Evolutionary conservation across 345 rosid species (phyloP).

Genomic region (Salix purpurea): DNA sequence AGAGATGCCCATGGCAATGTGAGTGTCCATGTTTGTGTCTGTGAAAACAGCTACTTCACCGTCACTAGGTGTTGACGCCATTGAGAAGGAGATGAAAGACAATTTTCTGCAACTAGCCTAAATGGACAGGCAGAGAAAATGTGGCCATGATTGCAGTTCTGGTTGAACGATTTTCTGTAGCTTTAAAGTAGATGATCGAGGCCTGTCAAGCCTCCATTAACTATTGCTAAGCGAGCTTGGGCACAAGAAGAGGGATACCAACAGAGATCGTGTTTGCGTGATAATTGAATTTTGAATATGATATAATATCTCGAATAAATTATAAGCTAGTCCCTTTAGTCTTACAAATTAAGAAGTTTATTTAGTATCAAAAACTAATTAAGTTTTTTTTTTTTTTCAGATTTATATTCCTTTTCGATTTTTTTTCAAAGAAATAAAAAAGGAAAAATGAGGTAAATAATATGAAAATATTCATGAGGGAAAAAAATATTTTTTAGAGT

Average conservation of each 20-base stretch:
- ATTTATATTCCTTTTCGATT: too few species aligned
- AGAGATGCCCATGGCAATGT: constrained; percentile 47
- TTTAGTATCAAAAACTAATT: too few species aligned
- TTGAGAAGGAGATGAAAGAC: not conserved
- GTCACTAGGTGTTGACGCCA: not conserved
- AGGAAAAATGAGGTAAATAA: too few species aligned
- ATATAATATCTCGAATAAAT: too few species aligned
- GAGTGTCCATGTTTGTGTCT: constrained; percentile 58
- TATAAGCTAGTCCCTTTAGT: too few species aligned
- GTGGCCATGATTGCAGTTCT: not conserved
- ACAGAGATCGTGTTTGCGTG: too few species aligned
- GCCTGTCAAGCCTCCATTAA: not conserved
- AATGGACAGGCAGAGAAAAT: not conserved
- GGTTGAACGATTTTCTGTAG: not conserved
- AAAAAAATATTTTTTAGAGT: too few species aligned
- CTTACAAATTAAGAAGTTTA: too few species aligned
- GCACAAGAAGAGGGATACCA: not conserved
- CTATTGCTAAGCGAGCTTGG: not conserved
- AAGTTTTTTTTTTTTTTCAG: too few species aligned
- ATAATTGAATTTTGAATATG: too few species aligned
- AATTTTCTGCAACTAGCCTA: not conserved
- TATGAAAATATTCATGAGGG: too few species aligned
- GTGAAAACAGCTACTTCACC: constrained; percentile 47
- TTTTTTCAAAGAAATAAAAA: too few species aligned
- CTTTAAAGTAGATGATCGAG: not conserved